Conservation (phyloP, 1,284 basidiomycete genomes). For the Kwoniella shivajii region DNA sequence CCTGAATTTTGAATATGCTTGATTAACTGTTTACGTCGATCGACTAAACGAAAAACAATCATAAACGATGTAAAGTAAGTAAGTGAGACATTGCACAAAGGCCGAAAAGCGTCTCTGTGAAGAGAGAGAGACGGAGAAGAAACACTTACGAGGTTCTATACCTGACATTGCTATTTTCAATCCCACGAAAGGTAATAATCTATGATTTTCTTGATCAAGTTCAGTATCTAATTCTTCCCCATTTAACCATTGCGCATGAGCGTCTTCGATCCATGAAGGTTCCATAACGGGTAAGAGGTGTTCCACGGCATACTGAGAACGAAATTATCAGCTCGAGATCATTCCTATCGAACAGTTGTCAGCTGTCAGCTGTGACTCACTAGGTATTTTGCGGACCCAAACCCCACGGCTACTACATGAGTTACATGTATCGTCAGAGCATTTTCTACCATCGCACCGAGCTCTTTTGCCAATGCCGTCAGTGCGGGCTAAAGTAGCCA, state of each 20-base stretch:
- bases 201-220: conserved; percentile 29
- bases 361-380: conserved; percentile 25
- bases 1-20: conserved; percentile 39
- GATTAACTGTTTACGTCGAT: conserved; percentile 44
- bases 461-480: conserved; percentile 29
- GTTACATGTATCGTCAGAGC: conserved; percentile 46
- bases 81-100: neutral
- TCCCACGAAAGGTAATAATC: conserved; percentile 41
- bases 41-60: conserved; percentile 19
- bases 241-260: conserved; percentile 34
- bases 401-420: conserved; percentile 43
- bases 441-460: conserved; percentile 42
- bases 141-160: conserved; percentile 37
- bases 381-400: conserved; percentile 45
- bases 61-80: neutral
- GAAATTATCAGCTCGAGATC: neutral
- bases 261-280: conserved; percentile 42
- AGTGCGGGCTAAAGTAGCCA: conserved; percentile 21
- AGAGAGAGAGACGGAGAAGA: neutral
- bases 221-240: conserved; percentile 36
- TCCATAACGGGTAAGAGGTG: conserved; percentile 43
- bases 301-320: conserved; percentile 44
- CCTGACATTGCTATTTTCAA: conserved; percentile 46
- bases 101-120: neutral
- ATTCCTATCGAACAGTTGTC: neutral